phyloP scores from a whole-genome alignment of 1,284 basidiomycete genomes.

The Laetiporus sulphureus region DNA sequence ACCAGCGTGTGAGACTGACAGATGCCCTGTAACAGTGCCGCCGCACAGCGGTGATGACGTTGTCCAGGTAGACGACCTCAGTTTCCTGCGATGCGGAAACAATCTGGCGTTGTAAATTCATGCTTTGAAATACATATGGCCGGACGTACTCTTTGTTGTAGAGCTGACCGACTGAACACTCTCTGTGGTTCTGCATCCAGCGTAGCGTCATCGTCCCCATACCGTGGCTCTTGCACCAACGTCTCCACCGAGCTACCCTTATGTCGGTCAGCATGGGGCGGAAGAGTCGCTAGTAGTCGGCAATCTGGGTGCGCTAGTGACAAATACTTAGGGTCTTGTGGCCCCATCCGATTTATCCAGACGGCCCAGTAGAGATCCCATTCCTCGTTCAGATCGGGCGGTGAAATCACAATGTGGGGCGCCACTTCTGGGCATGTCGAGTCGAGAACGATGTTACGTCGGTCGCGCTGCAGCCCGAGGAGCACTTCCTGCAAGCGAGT shows the following conservation, averaged over 20 bases:
- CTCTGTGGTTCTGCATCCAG: not conserved
- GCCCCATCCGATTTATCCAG: constrained; percentile 23
- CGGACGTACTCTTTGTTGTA: constrained; percentile 2
- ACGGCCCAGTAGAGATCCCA: constrained; percentile 29
- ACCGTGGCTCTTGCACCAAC: no score
- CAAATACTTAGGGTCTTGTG: constrained; percentile 8
- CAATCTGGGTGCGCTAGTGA: constrained; percentile 8
- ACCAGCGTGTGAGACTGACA: constrained; percentile 24
- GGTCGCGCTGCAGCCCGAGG: constrained; percentile 14
- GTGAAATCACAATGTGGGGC: constrained; percentile 46
- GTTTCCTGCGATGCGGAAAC: constrained; percentile 28
- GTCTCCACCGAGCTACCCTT: no score
- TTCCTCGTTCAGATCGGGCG: constrained; percentile 26
- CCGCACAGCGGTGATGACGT: constrained; percentile 28
- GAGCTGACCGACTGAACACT: constrained; percentile 4
- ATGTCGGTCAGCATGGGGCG: no score
- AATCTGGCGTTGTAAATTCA: constrained; percentile 22
- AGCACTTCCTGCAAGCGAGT: constrained; percentile 10
- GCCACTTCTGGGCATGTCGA: constrained; percentile 19
- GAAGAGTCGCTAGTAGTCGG: no score
- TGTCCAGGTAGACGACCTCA: constrained; percentile 19
- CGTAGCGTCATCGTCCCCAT: no score
- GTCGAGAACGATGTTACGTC: constrained; percentile 25
- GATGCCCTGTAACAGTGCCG: constrained; percentile 29
- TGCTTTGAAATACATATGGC: not conserved